Evolutionary conservation across 75 land plant species (phyloP).

Genomic region (Gnetum montanum): DNA sequence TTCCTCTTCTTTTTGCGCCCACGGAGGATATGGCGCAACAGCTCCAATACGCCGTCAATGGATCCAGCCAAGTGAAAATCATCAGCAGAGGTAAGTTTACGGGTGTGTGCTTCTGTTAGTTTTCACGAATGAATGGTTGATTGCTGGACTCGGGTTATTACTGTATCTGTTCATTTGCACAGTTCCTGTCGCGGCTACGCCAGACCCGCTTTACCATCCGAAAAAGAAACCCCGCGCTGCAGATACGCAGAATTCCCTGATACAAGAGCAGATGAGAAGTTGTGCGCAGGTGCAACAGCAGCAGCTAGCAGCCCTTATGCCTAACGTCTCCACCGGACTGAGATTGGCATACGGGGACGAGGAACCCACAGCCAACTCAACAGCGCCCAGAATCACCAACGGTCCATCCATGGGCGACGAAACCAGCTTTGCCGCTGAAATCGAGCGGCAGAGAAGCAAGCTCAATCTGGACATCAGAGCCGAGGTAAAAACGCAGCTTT

Average conservation of each 20-base stretch:
- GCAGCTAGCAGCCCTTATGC: background rate
- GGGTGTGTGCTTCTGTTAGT: no score
- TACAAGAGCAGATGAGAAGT: slow-evolving; percentile 2
- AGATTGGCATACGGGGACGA: slow-evolving; percentile 56
- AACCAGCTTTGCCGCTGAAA: slow-evolving; percentile 30
- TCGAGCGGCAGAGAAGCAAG: slow-evolving; percentile 50
- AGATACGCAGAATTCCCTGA: background rate
- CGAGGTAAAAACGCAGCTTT: slow-evolving; percentile 55
- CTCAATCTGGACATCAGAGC: slow-evolving; percentile 33
- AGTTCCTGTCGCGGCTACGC: slow-evolving; percentile 6
- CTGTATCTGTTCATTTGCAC: background rate
- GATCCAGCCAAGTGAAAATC: slow-evolving; percentile 1
- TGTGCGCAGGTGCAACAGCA: background rate
- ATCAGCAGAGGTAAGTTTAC: background rate
- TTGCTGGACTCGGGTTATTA: background rate
- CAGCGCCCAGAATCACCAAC: no score
- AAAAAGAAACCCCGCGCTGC: background rate
- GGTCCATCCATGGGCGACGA: no score
- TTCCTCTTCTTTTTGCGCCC: background rate
- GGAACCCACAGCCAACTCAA: no score
- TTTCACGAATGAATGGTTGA: background rate
- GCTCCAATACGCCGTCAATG: background rate
- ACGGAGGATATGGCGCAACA: slow-evolving; percentile 1
- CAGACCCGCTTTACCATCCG: background rate
- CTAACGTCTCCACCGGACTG: slow-evolving; percentile 64